Base-by-base conservation (phyloP, 768 basidiomycete species). In the Calocybe indica region DNA sequence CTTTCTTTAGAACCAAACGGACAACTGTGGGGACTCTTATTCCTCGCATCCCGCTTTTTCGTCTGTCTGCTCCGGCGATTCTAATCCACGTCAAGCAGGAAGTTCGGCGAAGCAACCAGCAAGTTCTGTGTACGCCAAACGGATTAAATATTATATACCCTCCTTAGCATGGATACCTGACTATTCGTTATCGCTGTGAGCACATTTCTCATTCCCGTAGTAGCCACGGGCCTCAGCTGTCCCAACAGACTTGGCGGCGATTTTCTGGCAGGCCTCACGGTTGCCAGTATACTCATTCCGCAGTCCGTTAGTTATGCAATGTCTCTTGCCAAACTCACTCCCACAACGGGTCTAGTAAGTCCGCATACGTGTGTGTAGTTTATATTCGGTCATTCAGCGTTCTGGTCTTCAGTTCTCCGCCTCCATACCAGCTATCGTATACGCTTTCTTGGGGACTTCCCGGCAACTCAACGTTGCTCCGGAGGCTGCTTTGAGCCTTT, bases 271-370 rank as follows among this genome's bases (percentile, higher is more conserved):
- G 94, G 93, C 12, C 58, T 92, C 29, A 92, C 92, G 0, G 82
- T 96, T 7, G 86, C 88, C 13, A 83, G 81, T 43, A 86, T 90
- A 76, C 73, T 90, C 38, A 86, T 90, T 58, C 88, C 89, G 5
- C 85, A 90, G 62, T 88, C 90, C 1, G 88, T 96, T 62, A 91
- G 88, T 62, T 96, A 97, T 59, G 94, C 91, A 6, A 82, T 88
- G 3, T 87, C 91, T 0, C 70, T 97, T 8, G 92, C 93, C 12
- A 82, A 88, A 54, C 69, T 96, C 36, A 87, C 80, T 52, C 92
- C 93, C 9, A 78, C 90, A 2, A 79, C 90, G 38, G 94, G 94
- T 43, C 68, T 97, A 59, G 88, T 90, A 58, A 54, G 86, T 68
- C 10, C 14, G 36, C 14, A 9, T 10, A 34, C n/a, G 22, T 22